Base-by-base conservation (phyloP, 2,329 filamentous ascomycete species). In the Xylariales sp. region DNA sequence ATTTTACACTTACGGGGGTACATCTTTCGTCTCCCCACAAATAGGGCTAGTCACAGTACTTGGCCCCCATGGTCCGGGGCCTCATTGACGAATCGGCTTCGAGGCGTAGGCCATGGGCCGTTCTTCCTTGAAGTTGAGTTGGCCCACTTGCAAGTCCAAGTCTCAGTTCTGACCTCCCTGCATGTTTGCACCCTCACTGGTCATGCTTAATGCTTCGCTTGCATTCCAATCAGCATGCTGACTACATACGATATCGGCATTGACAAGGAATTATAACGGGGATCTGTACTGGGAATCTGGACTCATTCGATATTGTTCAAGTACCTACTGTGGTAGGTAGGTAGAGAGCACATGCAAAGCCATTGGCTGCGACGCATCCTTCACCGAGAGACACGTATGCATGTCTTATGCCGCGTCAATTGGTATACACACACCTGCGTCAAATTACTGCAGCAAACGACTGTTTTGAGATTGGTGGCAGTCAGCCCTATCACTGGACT, bases 301-400 rank as follows among this genome's bases (percentile, higher is more conserved):
- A n/a, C n/a, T n/a, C n/a, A n/a, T n/a, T n/a, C n/a, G n/a, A n/a
- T n/a, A n/a, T n/a, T n/a, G n/a, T n/a, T n/a, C n/a, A n/a, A n/a
- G n/a, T n/a, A n/a, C n/a, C n/a, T n/a, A n/a, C n/a, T n/a, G n/a
- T n/a, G n/a, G n/a, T n/a, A n/a, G n/a, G n/a, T n/a, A n/a, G n/a
- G n/a, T n/a, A n/a, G n/a, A n/a, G n/a, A n/a, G n/a, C n/a, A n/a
- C n/a, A n/a, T n/a, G n/a, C n/a, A n/a, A n/a, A n/a, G n/a, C n/a
- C n/a, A n/a, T n/a, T n/a, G n/a, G n/a, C n/a, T n/a, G n/a, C n/a
- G n/a, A n/a, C n/a, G n/a, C n/a, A n/a, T n/a, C n/a, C n/a, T n/a
- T n/a, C n/a, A n/a, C n/a, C n/a, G n/a, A n/a, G 16, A 32, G 29
- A 40, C 38, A 40, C 38, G 38, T 40, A 40, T 27, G 38, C 29